Base-by-base conservation (phyloP, 2,329 filamentous ascomycete species). In the Remersonia thermophila region DNA sequence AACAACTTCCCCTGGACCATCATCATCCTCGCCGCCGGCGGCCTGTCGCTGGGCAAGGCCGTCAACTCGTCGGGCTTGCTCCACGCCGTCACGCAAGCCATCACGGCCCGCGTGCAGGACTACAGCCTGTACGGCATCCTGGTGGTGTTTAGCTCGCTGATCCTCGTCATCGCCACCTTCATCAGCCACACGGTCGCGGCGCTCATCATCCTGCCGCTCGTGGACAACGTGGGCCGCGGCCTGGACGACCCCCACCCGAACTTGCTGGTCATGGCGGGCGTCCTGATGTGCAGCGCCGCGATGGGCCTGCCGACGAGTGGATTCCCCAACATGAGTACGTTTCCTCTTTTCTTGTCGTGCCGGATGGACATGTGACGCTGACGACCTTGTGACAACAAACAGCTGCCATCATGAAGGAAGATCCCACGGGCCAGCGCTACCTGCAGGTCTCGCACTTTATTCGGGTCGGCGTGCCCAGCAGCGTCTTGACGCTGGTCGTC, bases 1-100 rank as follows among this genome's bases (percentile, higher is more conserved):
- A 98, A 98, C 67, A 98, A 98, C 59, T 98, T 98, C 59, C 80
- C 95, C 27, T 98, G 91, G 91, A 98, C 93, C 14, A 98, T 98
- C 59, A 95, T 98, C 60, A 96, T 98, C 52, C 78, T 98, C 14
- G 91, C 91, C 0, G 89, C 91, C 0, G 91, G 91, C 32, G 91
- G 91, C 7, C 65, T 98, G 25, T 86, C 86, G 1, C 75, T 98
- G 0, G 91, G 91, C 38, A 95, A 93, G 57, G 83, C 89, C 0
- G 91, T 98, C 40, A 89, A 86, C 45, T 91, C 84, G 0, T 96
- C 89, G 0, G 91, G 91, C 2, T 69, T 98, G 9, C 67, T 98
- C 23, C 83, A 93, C 55, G 93, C 86, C 0, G 81, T 98, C 33
- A 91, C 91, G 2, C 65, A 69, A 5, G 61, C 69, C 9, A 94